A percentile compares a stretch with the other conserved stretches of the same genome.
Evolutionary conservation across 1,284 basidiomycete genomes (phyloP).

Genomic region (Gymnopus androsaceus): DNA sequence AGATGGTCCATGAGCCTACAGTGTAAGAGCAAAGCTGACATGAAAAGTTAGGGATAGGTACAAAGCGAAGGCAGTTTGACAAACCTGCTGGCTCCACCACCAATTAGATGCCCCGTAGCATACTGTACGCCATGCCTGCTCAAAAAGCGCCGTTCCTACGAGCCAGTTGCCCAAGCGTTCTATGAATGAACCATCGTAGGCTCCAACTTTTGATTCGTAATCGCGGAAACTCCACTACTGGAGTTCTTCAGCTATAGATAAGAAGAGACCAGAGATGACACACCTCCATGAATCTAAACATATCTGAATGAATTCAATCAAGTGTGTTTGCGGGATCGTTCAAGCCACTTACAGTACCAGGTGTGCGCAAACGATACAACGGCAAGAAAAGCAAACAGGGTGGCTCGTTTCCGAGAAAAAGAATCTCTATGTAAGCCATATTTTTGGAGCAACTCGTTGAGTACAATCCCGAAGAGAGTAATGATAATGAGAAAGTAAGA

Average conservation of each 20-base stretch:
- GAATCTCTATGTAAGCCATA: conserved; percentile 20
- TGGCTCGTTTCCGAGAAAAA: conserved; percentile 11
- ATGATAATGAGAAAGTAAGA: conserved; percentile 51
- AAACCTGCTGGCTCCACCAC: conserved; percentile 77
- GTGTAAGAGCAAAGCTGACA: conserved; percentile 57
- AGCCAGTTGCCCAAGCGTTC: conserved; percentile 60
- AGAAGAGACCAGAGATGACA: conserved; percentile 20
- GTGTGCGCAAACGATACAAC: conserved; percentile 49
- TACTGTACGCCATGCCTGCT: conserved; percentile 50
- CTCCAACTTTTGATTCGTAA: conserved; percentile 34
- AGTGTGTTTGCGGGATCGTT: conserved; percentile 1
- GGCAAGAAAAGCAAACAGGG: conserved; percentile 36
- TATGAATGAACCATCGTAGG: conserved; percentile 20
- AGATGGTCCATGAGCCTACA: conserved; percentile 61
- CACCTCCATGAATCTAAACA: conserved; percentile 55
- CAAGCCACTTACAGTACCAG: conserved; percentile 60
- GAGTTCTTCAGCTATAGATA: neutral
- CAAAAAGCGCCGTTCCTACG: conserved; percentile 59
- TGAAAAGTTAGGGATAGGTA: neutral
- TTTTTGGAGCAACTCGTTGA: conserved; percentile 39
- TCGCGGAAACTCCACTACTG: conserved; percentile 56
- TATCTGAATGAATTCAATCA: conserved; percentile 36
- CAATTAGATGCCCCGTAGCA: conserved; percentile 51
- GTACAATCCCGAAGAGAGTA: conserved; percentile 39
- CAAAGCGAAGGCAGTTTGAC: neutral